Evolutionary conservation across 768 basidiomycete species (phyloP).

Genomic region (Macrolepiota dolichaula): DNA sequence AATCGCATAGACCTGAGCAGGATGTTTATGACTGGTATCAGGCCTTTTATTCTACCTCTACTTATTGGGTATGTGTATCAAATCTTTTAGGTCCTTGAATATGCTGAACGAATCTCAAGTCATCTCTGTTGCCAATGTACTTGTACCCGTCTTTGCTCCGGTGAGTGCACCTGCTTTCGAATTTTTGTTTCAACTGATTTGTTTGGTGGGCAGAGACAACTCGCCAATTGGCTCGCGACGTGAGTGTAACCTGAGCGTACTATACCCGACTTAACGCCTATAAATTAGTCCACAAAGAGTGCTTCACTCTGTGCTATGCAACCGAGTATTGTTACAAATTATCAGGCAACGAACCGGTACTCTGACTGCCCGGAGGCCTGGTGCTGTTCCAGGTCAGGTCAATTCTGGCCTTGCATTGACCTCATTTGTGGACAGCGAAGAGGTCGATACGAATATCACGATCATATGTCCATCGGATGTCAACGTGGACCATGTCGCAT

Average conservation of each 20-base stretch:
- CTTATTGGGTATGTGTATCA: slow-evolving; percentile 27
- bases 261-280: background rate
- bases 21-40: slow-evolving; percentile 11
- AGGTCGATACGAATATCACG: slow-evolving; percentile 18
- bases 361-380: slow-evolving; percentile 17
- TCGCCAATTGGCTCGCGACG: slow-evolving; percentile 43
- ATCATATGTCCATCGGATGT: slow-evolving; percentile 15
- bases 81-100: background rate
- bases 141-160: slow-evolving; percentile 34
- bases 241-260: slow-evolving; percentile 16
- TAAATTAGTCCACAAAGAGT: slow-evolving; percentile 35
- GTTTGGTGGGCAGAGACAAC: slow-evolving; percentile 20
- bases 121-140: slow-evolving; percentile 36
- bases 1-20: background rate
- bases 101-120: slow-evolving; percentile 16
- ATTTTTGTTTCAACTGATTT: background rate
- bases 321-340: slow-evolving; percentile 38
- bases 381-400: background rate
- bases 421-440: slow-evolving; percentile 19
- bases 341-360: slow-evolving; percentile 24
- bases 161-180: slow-evolving; percentile 19
- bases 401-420: slow-evolving; percentile 16
- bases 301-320: slow-evolving; percentile 40
- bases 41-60: slow-evolving; percentile 39
- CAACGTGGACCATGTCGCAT: background rate